Base-by-base conservation (phyloP, 305 asterid species). In the Caryopteris hybrid region DNA sequence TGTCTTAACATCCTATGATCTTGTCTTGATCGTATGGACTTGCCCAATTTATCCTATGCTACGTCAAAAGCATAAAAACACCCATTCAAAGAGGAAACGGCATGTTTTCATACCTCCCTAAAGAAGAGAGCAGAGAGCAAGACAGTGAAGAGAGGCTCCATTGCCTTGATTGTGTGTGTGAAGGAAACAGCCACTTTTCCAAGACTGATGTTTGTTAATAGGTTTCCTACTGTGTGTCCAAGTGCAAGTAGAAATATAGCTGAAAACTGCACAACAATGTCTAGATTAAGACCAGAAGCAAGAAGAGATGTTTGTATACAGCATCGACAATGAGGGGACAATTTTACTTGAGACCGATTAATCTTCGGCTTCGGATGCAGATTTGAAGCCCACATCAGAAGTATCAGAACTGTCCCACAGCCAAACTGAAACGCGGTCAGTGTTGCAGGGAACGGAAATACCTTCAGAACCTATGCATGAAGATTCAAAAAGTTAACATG, bases 121-220 rank as follows among this genome's bases (percentile, higher is more conserved):
- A 92, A 81, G 64, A 86, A 82, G 65, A 90, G 61, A 22, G 79
- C 79, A 17, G 96, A 83, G 66, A 92, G 90, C 74, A 92, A 60
- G 47, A 92, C 98, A 0, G 98, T 86, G 79, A 92, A 92, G 85
- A 92, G 88, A 60, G 97, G 98, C 72, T 92, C 98, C 98, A 88
- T 86, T 21, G 98, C 97, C 81, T 92, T 92, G 78, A 92, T 86
- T 11, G 98, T 92, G 77, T 92, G 98, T 61, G 98, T 92, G 84
- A 92, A 92, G 0, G 98, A 92, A 67, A 92, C 95, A n/a, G 97
- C 91, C 13, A 92, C 96, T 76, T 67, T 90, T 69, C 98, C 98
- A 1, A 92, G 81, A 72, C 98, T 88, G 71, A 92, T 71, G 78
- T 92, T 92, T 13, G 98, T 92, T 67, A 92, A 72, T 51, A 92